Percentiles rank a stretch among this genome's conserved stretches.
Evolutionary conservation across 2,329 filamentous ascomycete genomes (phyloP).

Genomic region (Paraconiothyrium brasiliense): DNA sequence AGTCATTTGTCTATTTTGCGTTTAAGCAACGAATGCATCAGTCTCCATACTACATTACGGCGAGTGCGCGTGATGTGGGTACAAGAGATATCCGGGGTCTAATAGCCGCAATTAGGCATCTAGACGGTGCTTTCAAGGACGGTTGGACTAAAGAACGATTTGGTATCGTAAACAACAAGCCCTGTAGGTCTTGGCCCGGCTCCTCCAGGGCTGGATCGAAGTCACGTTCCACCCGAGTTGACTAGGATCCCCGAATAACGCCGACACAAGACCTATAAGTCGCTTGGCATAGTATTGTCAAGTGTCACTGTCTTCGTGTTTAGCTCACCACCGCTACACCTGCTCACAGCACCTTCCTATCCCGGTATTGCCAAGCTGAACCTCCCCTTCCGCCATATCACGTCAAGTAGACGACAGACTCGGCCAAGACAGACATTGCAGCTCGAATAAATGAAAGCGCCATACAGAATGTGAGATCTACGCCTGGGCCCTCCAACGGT

Average conservation of each 20-base stretch:
- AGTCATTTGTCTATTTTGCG: constrained; percentile 33
- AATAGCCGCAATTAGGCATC: too few relatives aligned
- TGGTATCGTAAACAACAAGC: too few relatives aligned
- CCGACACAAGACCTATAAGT: background rate
- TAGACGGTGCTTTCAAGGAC: too few relatives aligned
- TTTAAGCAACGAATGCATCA: constrained; percentile 47
- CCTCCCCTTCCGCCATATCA: constrained; percentile 19
- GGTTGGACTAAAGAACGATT: too few relatives aligned
- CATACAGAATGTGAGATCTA: constrained; percentile 27
- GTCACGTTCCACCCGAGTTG: too few relatives aligned
- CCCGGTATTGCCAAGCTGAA: constrained; percentile 17
- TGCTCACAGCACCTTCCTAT: constrained; percentile 22
- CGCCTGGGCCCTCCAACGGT: constrained; percentile 13
- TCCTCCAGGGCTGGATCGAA: too few relatives aligned
- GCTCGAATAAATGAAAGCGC: constrained; percentile 37
- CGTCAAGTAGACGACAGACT: constrained; percentile 17
- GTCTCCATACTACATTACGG: constrained; percentile 19
- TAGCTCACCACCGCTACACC: background rate
- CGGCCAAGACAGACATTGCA: constrained; percentile 29
- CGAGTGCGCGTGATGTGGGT: background rate
- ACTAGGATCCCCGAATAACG: background rate
- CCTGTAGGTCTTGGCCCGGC: too few relatives aligned
- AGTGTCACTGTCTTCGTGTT: background rate
- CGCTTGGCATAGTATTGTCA: background rate
- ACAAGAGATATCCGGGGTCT: background rate